Evolutionary conservation across 495 filamentous ascomycete genomes (phyloP), one percentile per base, ranked within the genome.

Genomic region (Hypomontagnella submonticulosa): DNA sequence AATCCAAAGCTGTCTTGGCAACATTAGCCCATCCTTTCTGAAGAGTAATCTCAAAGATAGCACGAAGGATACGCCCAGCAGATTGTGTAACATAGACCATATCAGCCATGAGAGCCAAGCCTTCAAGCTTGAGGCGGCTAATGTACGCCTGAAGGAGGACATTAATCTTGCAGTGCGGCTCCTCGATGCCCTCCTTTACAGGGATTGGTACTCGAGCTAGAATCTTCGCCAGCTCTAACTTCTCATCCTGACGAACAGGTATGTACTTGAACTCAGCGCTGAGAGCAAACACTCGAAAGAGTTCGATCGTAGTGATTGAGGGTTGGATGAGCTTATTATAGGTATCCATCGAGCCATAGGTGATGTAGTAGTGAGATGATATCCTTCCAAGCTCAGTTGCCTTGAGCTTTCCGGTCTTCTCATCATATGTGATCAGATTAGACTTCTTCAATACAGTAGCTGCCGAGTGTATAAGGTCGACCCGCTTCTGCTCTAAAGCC

Each of bases 201-300:
- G 95, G 95, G 44, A 99, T 89, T 1, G 95, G 95, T 5, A 99
- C 93, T 62, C 91, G 87, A 4, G 88, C 87, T 12, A 98, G 83
- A 43, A 99, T 84, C 72, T 98, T 97, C 10, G 92, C 91, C 13
- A 99, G 82, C 80, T 99, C 95, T 41, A 98, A 81, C 76, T 97
- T 97, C 79, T 99, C 95, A 71, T 99, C 95, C 67, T 97, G 93
- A 6, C 95, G 90, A 41, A 99, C 93, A 0, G 95, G 95, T 50
- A 99, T 98, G 73, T 97, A 99, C 76, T 97, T 98, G 82, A 99
- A 99, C 76, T 99, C 95, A 53, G 95, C 93, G 70, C 95, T 98
- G 12, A 98, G 85, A 12, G 95, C 90, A 71, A 99, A 99, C n/a
- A 98, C 88, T 8, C 95, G 88, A 87, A 99, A 99, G 19, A 99